Percentiles rank a stretch among this genome's conserved stretches.
Evolutionary conservation across 176 grass and related monocot genomes (phyloP).

Genomic region (Cenchrus fungigraminus): DNA sequence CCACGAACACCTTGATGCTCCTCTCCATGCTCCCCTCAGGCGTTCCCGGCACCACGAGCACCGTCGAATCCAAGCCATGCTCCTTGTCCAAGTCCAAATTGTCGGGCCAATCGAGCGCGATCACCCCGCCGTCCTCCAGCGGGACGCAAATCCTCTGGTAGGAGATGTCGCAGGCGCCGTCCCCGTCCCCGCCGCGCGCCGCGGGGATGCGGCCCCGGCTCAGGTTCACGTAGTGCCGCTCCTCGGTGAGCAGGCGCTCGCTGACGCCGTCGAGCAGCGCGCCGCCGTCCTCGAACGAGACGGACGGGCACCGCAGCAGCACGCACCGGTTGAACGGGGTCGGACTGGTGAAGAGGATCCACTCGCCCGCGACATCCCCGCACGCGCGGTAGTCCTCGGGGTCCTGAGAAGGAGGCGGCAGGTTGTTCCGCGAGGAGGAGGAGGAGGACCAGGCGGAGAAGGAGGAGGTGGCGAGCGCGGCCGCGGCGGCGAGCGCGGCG

Average conservation of each 20-base stretch:
- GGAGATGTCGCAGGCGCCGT: conserved; percentile 31
- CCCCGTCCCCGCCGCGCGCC: conserved; percentile 1
- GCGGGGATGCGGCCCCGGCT: conserved; percentile 57
- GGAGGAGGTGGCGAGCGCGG: conserved; percentile 45
- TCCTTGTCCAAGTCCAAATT: conserved; percentile 76
- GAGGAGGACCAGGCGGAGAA: conserved; percentile 33
- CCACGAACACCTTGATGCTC: conserved; percentile 59
- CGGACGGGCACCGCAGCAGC: conserved; percentile 85
- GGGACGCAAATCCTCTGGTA: conserved; percentile 85
- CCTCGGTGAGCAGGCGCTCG: conserved; percentile 69
- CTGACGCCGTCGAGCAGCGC: conserved; percentile 70
- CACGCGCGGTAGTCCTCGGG: neutral
- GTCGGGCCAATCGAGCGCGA: conserved; percentile 87
- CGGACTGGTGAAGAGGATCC: conserved; percentile 84
- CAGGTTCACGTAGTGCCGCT: conserved; percentile 83
- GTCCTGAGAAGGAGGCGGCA: neutral
- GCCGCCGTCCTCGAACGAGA: conserved; percentile 81
- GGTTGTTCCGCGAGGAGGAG: conserved; percentile 23
- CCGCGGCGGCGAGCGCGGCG: conserved; percentile 52
- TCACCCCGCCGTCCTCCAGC: conserved; percentile 75
- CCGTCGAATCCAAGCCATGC: conserved; percentile 77
- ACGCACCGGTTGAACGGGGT: conserved; percentile 92
- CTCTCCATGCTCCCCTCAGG: conserved; percentile 76
- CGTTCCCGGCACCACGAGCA: conserved; percentile 72
- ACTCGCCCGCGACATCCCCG: conserved; percentile 63